Conservation (phyloP, 2,329 filamentous ascomycete genomes). For the Pyrenochaeta sp. region DNA sequence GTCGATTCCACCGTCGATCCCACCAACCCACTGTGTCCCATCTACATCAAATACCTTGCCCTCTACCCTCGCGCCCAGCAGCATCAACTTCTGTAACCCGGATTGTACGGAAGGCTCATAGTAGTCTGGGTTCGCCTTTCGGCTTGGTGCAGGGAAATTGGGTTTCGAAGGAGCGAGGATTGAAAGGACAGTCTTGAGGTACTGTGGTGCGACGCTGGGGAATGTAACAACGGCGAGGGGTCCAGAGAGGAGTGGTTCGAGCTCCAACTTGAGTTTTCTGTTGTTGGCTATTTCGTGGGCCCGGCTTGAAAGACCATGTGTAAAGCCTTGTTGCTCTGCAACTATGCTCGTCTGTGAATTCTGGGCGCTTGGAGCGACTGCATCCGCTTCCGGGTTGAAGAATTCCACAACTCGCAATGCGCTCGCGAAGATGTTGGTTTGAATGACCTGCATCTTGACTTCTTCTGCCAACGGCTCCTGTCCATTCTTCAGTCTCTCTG, state of each 20-base stretch:
- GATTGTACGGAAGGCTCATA: slow-evolving; percentile 81
- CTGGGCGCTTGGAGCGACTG: slow-evolving; percentile 42
- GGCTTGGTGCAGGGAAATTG: slow-evolving; percentile 79
- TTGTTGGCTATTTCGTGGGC: slow-evolving; percentile 62
- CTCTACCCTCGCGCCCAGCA: slow-evolving; percentile 88
- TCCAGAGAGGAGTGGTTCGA: slow-evolving; percentile 81
- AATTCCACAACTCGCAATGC: slow-evolving; percentile 89
- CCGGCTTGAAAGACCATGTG: slow-evolving; percentile 66
- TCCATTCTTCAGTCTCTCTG: slow-evolving; percentile 69
- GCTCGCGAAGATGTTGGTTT: slow-evolving; percentile 87
- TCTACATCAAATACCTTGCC: slow-evolving; percentile 82
- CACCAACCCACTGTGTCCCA: slow-evolving; percentile 74
- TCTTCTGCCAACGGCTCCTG: slow-evolving; percentile 61
- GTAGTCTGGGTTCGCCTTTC: slow-evolving; percentile 80
- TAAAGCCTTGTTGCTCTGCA: slow-evolving; percentile 62
- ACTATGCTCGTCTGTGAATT: slow-evolving; percentile 40
- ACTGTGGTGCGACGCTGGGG: slow-evolving; percentile 81
- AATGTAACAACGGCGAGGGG: slow-evolving; percentile 83
- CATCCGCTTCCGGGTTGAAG: slow-evolving; percentile 57
- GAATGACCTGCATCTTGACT: slow-evolving; percentile 82
- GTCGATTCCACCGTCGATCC: slow-evolving; percentile 82
- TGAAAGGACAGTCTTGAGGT: slow-evolving; percentile 81
- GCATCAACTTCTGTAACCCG: slow-evolving; percentile 84
- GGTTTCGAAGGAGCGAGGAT: slow-evolving; percentile 75
- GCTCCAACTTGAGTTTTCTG: slow-evolving; percentile 64